Evolutionary conservation across 2,329 filamentous ascomycete genomes (phyloP).

Genomic region (Stagonosporopsis tanaceti): DNA sequence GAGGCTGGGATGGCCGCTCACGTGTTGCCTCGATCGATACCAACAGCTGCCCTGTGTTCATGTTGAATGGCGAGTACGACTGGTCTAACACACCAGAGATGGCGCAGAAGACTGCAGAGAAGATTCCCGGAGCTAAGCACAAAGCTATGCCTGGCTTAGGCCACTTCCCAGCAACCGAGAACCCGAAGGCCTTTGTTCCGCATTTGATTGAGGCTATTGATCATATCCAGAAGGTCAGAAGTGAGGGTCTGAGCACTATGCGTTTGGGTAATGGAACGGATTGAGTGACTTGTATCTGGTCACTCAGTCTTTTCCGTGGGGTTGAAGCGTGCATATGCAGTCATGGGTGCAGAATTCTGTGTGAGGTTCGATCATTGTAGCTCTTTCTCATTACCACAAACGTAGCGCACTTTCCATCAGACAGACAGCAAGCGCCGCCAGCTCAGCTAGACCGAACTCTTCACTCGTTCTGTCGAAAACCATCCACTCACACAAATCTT

Average conservation of each 20-base stretch:
- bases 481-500: background rate
- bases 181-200: slow-evolving; percentile 50
- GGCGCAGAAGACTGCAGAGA: slow-evolving; percentile 56
- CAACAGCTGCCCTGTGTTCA: slow-evolving; percentile 59
- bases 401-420: background rate
- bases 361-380: background rate
- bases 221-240: slow-evolving; percentile 47
- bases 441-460: background rate
- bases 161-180: slow-evolving; percentile 59
- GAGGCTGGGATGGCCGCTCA: slow-evolving; percentile 58
- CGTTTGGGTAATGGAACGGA: slow-evolving; percentile 40
- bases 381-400: background rate
- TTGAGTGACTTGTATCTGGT: slow-evolving; percentile 1
- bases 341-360: background rate
- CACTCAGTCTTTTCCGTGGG: background rate
- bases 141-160: slow-evolving; percentile 57
- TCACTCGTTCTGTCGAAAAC: background rate
- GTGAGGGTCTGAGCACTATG: slow-evolving; percentile 42
- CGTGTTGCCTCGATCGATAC: slow-evolving; percentile 57
- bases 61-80: slow-evolving; percentile 61
- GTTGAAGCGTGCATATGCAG: background rate
- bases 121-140: slow-evolving; percentile 57
- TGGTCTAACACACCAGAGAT: slow-evolving; percentile 58
- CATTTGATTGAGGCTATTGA: slow-evolving; percentile 51
- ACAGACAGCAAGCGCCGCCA: background rate